A percentile compares a stretch with the other conserved stretches of the same genome.
phyloP scores from a whole-genome alignment of 768 basidiomycete species.

The Galerina sulciceps region DNA sequence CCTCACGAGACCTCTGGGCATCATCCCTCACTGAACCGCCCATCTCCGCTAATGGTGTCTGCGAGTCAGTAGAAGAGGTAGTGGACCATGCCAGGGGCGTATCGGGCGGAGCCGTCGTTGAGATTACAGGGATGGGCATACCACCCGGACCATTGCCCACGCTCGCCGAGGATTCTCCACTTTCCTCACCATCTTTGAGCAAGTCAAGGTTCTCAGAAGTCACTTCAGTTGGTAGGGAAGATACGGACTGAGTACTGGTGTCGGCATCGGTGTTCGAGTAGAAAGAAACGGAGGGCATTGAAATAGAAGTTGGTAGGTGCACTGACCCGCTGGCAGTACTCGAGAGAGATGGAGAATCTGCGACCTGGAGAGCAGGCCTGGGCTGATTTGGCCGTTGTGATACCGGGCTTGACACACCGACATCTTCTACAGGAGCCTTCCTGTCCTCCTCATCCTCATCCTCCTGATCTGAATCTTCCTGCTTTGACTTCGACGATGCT shows the following conservation, averaged over 20 bases:
- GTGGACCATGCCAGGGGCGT: conserved; percentile 16
- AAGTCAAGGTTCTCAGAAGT: conserved; percentile 15
- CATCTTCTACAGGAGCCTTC: not conserved
- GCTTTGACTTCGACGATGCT: conserved; percentile 32
- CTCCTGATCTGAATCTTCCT: conserved; percentile 10
- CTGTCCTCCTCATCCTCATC: not conserved
- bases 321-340: conserved; percentile 10
- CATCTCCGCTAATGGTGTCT: conserved; percentile 7
- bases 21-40: not conserved
- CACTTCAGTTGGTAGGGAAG: conserved; percentile 41
- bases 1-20: conserved; percentile 8
- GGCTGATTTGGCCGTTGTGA: not conserved
- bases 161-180: not conserved
- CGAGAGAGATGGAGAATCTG: not conserved
- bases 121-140: conserved; percentile 57
- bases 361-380: not conserved
- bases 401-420: not conserved
- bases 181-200: conserved; percentile 4
- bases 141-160: conserved; percentile 38
- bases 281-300: conserved; percentile 41
- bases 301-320: conserved; percentile 42
- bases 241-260: conserved; percentile 33
- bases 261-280: conserved; percentile 27
- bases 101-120: conserved; percentile 44
- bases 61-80: conserved; percentile 3